Conservation (phyloP, 148 eudicot species). For the Camellia lanceoleosa region DNA sequence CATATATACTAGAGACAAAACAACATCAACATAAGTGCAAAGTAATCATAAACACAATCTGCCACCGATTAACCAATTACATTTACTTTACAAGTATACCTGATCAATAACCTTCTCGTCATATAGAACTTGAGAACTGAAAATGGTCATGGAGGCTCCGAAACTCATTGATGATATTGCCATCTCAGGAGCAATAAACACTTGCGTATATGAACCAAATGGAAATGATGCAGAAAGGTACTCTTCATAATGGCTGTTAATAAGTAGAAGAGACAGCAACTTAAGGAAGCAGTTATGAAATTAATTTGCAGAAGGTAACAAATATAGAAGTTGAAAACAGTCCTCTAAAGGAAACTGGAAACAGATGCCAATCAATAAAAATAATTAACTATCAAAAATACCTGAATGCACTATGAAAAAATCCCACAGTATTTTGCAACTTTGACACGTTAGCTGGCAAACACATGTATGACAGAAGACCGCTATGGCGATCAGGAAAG, state of each 20-base stretch:
- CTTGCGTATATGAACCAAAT: conserved; percentile 92
- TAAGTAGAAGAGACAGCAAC: conserved; percentile 14
- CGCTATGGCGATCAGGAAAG: conserved; percentile 65
- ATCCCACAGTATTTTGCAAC: conserved; percentile 64
- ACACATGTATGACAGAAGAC: conserved; percentile 77
- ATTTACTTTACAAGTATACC: conserved; percentile 40
- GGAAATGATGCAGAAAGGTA: conserved; percentile 81
- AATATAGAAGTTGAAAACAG: neutral
- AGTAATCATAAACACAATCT: neutral
- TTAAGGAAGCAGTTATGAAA: neutral
- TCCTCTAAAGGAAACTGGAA: neutral
- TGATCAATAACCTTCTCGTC: conserved; percentile 94
- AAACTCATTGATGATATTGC: conserved; percentile 63
- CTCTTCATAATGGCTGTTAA: conserved; percentile 79
- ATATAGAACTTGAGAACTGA: conserved; percentile 75
- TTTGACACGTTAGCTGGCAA: conserved; percentile 54
- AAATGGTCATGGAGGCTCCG: conserved; percentile 84
- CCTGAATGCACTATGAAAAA: conserved; percentile 91
- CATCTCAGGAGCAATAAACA: conserved; percentile 88
- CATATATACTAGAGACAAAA: neutral
- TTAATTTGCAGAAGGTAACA: neutral
- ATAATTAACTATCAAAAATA: conserved; percentile 12
- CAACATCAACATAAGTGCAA: neutral
- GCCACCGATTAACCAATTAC: conserved; percentile 7
- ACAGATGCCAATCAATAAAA: neutral